Base-by-base conservation (phyloP, 1,139 yeast species). In the Scheffersomyces titani region DNA sequence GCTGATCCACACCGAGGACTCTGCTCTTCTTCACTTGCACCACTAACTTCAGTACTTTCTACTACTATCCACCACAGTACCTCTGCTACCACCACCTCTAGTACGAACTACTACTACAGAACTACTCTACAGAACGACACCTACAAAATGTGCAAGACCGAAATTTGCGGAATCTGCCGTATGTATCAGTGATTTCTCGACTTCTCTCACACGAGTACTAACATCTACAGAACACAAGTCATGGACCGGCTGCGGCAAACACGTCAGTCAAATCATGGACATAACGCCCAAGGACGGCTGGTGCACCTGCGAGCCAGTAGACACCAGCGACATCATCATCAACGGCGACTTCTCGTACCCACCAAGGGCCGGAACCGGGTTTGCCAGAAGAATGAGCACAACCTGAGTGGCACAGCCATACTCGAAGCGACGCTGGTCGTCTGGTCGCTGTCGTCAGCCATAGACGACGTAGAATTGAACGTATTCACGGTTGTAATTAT, bases 281-380 rank as follows among this genome's bases (percentile, higher is more conserved):
- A 53, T 63, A 51, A 70, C 78, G 30, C 74, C 77, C 44, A 74
- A 70, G 60, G 65, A 64, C 24, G 67, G 63, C 49, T 77, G 82
- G 82, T 78, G 82, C 62, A 74, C 79, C 18, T 78, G 82, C 61
- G 77, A 65, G 52, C 64, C 68, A 11, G 60, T 63, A 30, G 73
- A 69, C 50, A 63, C 58, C 19, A 65, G 63, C 22, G 61, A 63
- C 18, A 57, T 55, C 19, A 55, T 51, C 19, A 19, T 49, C 24
- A 53, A 59, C 46, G 68, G 65, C 44, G 55, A 61, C 40, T 46
- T 46, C 16, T 52, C 60, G 13, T 79, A 75, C 61, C 83, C 83
- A 11, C 83, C 83, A 47, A 72, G 60, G 57, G 82, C 83, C 18
- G 80, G 82, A 45, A 76, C 80, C 40, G 82, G 82, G 6, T 74